Evolutionary conservation across 2,329 filamentous ascomycete genomes (phyloP).

Genomic region (Trichoderma citrinoviride): DNA sequence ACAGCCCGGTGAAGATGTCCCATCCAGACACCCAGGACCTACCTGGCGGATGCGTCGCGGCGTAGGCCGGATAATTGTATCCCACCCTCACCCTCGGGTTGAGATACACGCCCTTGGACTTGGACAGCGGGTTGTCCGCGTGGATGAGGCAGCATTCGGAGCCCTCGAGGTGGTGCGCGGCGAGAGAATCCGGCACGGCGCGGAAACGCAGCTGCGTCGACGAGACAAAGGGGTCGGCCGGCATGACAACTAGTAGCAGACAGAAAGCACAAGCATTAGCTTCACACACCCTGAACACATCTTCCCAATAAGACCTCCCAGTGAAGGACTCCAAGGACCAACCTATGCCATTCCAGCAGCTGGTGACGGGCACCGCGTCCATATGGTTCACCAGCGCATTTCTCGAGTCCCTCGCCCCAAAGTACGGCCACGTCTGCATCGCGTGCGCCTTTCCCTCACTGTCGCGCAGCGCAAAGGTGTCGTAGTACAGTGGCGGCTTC

Average conservation of each 20-base stretch:
- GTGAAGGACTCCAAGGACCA: not conserved
- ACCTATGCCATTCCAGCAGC: slow-evolving; percentile 49
- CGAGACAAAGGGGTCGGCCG: slow-evolving; percentile 54
- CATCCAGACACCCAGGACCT: slow-evolving; percentile 47
- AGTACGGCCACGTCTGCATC: slow-evolving; percentile 60
- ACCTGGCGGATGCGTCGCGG: slow-evolving; percentile 41
- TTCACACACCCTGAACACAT: not conserved
- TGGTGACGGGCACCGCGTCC: slow-evolving; percentile 45
- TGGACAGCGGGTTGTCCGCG: slow-evolving; percentile 62
- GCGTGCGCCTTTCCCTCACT: slow-evolving; percentile 48
- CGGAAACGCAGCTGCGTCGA: slow-evolving; percentile 55
- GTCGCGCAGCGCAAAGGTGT: slow-evolving; percentile 62
- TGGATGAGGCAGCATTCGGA: slow-evolving; percentile 78
- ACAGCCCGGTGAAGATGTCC: slow-evolving; percentile 53
- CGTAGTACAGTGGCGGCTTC: slow-evolving; percentile 54
- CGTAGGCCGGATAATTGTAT: slow-evolving; percentile 56
- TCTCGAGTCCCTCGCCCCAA: slow-evolving; percentile 49
- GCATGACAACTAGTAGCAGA: slow-evolving; percentile 50
- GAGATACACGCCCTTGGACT: slow-evolving; percentile 57
- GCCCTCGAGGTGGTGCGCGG: slow-evolving; percentile 63
- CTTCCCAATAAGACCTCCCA: not conserved
- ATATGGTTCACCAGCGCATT: slow-evolving; percentile 50
- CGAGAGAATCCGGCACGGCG: slow-evolving; percentile 61
- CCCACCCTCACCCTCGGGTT: slow-evolving; percentile 69
- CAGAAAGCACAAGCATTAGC: not conserved